Percentiles rank a stretch among this genome's conserved stretches.
Evolutionary conservation across 768 basidiomycete genomes (phyloP).

Genomic region (Pholiota conissans): DNA sequence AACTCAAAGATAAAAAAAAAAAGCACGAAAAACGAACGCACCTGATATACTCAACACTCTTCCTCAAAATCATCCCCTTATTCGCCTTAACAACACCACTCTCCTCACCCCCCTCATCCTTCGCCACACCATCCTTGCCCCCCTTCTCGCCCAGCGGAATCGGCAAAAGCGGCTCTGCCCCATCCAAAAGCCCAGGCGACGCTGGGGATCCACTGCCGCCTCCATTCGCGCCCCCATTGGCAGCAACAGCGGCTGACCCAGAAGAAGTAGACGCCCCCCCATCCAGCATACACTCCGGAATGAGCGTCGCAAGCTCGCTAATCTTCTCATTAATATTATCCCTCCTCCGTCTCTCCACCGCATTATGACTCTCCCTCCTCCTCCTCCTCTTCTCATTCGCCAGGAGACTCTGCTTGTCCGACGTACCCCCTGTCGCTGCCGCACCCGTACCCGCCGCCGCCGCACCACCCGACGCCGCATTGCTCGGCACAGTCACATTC

Average conservation of each 20-base stretch:
- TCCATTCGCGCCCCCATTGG: background rate
- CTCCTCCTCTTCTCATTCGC: slow-evolving; percentile 84
- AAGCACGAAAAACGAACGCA: slow-evolving; percentile 18
- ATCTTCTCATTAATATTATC: slow-evolving; percentile 98
- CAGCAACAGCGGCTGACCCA: background rate
- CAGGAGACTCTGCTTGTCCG: slow-evolving; percentile 54
- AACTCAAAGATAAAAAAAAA: slow-evolving; percentile 1
- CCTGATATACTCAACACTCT: slow-evolving; percentile 74
- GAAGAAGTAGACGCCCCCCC: too few relatives aligned
- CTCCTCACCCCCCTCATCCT: slow-evolving; percentile 21
- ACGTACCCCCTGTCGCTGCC: background rate
- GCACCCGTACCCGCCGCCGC: background rate
- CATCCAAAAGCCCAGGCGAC: slow-evolving; percentile 10
- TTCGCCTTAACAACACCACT: slow-evolving; percentile 77
- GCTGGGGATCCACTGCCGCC: slow-evolving; percentile 1
- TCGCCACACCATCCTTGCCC: background rate
- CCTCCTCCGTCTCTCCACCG: slow-evolving; percentile 81
- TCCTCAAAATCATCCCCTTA: slow-evolving; percentile 91
- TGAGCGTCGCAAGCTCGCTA: slow-evolving; percentile 81
- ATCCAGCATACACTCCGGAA: slow-evolving; percentile 85
- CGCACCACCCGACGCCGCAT: background rate
- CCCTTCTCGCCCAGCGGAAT: slow-evolving; percentile 1
- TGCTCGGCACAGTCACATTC: background rate
- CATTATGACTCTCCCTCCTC: slow-evolving; percentile 86
- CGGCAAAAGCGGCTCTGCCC: slow-evolving; percentile 13